Conservation (phyloP, 768 basidiomycete genomes). For the Boletus fagicola region DNA sequence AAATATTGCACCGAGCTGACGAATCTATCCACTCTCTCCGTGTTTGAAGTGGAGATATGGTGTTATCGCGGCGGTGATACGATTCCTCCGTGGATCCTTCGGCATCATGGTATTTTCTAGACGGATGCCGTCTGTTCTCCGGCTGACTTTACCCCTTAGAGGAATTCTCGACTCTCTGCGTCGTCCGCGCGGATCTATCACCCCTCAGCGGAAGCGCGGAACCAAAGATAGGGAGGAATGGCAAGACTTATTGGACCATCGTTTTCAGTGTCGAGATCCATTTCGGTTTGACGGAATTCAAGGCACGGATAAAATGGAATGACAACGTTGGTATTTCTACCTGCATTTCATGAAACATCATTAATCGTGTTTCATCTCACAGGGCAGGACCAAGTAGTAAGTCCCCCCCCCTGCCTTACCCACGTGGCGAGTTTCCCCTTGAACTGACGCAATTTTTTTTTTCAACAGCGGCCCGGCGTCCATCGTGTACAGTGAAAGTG, state of each 20-base stretch:
- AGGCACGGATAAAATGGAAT: constrained; percentile 77
- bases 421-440: neutral
- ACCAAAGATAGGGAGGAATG: constrained; percentile 59
- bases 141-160: constrained; percentile 38
- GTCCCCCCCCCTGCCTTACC: constrained; percentile 18
- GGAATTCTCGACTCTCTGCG: constrained; percentile 72
- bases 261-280: constrained; percentile 84
- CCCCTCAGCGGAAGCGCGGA: constrained; percentile 69
- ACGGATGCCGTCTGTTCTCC: neutral
- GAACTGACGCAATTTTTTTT: neutral
- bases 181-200: constrained; percentile 76
- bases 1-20: constrained; percentile 84
- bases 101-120: constrained; percentile 40
- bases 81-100: constrained; percentile 72
- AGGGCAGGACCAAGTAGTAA: constrained; percentile 75
- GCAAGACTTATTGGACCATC: constrained; percentile 79
- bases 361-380: constrained; percentile 6
- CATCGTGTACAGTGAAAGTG: constrained; percentile 80
- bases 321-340: constrained; percentile 55
- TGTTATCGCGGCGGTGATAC: constrained; percentile 74
- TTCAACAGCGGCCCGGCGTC: constrained; percentile 65
- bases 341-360: neutral
- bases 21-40: constrained; percentile 67
- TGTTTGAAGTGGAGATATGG: constrained; percentile 85
- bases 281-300: constrained; percentile 81